Evolutionary conservation across 495 filamentous ascomycete genomes (phyloP), one percentile per base, ranked within the genome.

Genomic region (Daldinia decipiens): DNA sequence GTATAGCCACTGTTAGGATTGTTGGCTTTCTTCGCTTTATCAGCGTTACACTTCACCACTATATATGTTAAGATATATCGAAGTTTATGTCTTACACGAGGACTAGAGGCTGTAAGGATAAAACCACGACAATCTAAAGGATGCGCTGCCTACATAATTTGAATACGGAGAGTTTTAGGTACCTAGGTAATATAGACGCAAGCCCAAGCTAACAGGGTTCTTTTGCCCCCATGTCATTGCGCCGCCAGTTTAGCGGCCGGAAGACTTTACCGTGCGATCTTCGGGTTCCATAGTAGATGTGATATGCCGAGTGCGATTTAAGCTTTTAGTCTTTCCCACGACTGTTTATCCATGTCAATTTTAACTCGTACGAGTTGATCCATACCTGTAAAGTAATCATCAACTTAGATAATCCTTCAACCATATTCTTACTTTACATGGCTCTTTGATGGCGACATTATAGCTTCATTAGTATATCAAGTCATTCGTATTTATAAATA

Each of bases 1-100:
- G 24, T 57, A 62, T 58, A 68, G 65, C 64, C 56, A 53, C 64
- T 5, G 17, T 38, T 61, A 19, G 47, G 50, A 38, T 56, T 34
- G 11, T 11, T n/a, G 19, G 19, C 0, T 19, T 31, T 62, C 31
- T 59, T 52, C n/a, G 9, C 31, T 55, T 9, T 19, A 58, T n/a
- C 34, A 27, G 40, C 32, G 34, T 52, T 39, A 62, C 50, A 50
- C 21, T 57, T 29, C 2, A 27, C 8, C 8, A 29, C 3, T 38
- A 17, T 4, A 13, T 8, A 12, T 62, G 32, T 36, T 12, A 50
- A 4, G 0, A 47, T 27, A 32, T 57, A 38, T 27, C 32, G 11
- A 36, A 51, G 17, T 36, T 26, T 29, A 19, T 7, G 31, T 11
- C 8, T 24, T 3, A 47, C 7, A 47, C 24, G 0, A 47, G 3